Evolutionary conservation across 352 stramenopile genomes (phyloP), one percentile per base, ranked within the genome.

Genomic region (Phytophthora sp.): DNA sequence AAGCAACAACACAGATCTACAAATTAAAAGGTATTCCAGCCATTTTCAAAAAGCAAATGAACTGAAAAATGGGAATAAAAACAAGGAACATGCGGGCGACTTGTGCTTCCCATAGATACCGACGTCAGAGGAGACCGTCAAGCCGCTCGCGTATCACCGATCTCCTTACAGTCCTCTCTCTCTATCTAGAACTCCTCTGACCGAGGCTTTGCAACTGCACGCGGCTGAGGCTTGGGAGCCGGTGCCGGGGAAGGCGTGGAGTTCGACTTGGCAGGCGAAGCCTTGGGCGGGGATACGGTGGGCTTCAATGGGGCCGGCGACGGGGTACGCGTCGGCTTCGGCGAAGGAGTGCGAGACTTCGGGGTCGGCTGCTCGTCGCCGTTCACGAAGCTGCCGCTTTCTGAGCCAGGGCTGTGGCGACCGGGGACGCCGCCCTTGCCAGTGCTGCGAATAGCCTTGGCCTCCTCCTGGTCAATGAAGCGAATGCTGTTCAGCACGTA

Each of bases 401-500:
- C 82, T 21, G 76, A 83, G 48, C 82, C 68, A 26, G 73, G 72
- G 41, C 68, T 82, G 53, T 73, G 72, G 26, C 76, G 76, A 23
- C 81, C 75, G 8, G 68, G 71, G 18, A 76, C 52, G 20, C 69
- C 59, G 4, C 81, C 79, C 76, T 95, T 95, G 54, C 87, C 84
- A 23, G 84, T 84, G 62, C 73, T 77, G 45, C 87, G 84, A 49
- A 95, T 87, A n/a, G 87, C 87, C 74, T 93, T 93, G 24, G 87
- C 87, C 72, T 95, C 87, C 64, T 95, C 87, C 49, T 94, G 83
- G 66, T 95, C 87, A 74, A 95, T 94, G 59, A 95, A 93, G 45
- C 87, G 87, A 54, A 95, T 89, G 66, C 82, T 91, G 76, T 95
- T 95, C 2, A 95, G 79, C 68, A 95, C 82, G 66, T 93, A 92